Percentiles rank a stretch among this genome's conserved stretches.
phyloP scores from a whole-genome alignment of 2,329 filamentous ascomycete species.

The Mycosphaerella sp. region DNA sequence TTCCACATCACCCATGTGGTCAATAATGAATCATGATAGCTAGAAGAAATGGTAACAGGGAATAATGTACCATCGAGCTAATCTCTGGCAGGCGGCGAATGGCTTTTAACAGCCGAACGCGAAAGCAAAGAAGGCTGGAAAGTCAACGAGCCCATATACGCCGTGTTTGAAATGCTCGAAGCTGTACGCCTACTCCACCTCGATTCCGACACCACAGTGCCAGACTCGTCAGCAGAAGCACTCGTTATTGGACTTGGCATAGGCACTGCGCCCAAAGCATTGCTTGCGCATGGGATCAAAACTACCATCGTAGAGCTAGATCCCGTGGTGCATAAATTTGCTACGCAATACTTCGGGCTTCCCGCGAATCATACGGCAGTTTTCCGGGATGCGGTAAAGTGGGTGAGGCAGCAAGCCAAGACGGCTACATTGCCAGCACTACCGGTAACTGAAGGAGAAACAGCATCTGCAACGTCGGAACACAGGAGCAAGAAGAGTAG shows the following conservation, averaged over 20 bases:
- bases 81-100: constrained; percentile 63
- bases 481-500: not conserved
- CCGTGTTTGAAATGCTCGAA: constrained; percentile 93
- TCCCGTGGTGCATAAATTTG: constrained; percentile 78
- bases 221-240: constrained; percentile 48
- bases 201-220: constrained; percentile 18
- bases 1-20: not conserved
- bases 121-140: constrained; percentile 39
- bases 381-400: constrained; percentile 75
- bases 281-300: constrained; percentile 81
- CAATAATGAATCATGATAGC: no score
- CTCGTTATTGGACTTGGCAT: constrained; percentile 89
- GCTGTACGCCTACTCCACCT: constrained; percentile 74
- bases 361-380: constrained; percentile 70
- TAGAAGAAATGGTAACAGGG: not conserved
- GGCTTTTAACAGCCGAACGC: constrained; percentile 54
- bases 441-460: constrained; percentile 1
- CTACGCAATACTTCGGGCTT: constrained; percentile 74
- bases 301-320: constrained; percentile 96
- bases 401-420: constrained; percentile 48
- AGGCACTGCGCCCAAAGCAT: constrained; percentile 79
- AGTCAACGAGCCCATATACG: constrained; percentile 81
- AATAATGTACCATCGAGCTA: not conserved
- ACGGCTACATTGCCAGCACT: not conserved
- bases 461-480: not conserved